These are phyloP conservation scores for Alternaria dauci DNA, from an alignment of 2,329 filamentous ascomycete genomes.

Conservation along the genomic window DNA sequence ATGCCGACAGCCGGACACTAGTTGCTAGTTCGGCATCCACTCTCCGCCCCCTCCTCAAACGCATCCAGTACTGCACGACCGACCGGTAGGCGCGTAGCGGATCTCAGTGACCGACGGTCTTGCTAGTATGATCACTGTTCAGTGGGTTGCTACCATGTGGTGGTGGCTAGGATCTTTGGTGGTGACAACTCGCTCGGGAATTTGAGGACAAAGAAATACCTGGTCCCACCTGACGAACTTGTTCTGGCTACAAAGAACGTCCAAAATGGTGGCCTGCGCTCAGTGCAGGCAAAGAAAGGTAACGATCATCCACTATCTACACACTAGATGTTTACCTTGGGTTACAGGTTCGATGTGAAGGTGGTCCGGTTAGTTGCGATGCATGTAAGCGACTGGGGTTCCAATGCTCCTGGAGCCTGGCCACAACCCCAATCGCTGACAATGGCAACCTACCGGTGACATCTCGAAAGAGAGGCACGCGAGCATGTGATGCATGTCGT, in stretches of 20 bases:
- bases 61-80: too few relatives aligned
- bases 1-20: neutral
- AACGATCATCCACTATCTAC: neutral
- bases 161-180: neutral
- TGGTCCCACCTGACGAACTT: neutral
- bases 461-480: conserved; percentile 1
- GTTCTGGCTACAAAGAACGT: neutral
- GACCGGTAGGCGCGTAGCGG: too few relatives aligned
- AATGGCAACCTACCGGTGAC: neutral
- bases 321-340: conserved; percentile 39
- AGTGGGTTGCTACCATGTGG: neutral
- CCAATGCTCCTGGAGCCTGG: conserved; percentile 9
- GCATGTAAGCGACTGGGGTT: conserved; percentile 19
- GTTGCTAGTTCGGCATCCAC: neutral
- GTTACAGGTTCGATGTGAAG: conserved; percentile 17
- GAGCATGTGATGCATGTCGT: conserved; percentile 8
- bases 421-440: neutral
- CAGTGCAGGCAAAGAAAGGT: conserved; percentile 3
- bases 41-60: neutral
- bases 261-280: neutral
- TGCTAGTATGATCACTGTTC: too few relatives aligned
- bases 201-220: neutral
- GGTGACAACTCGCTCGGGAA: neutral
- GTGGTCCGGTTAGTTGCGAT: conserved; percentile 13
- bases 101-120: too few relatives aligned